Evolutionary conservation across 2,329 filamentous ascomycete genomes (phyloP), one percentile per base, ranked within the genome.

Genomic region (Neopestalotiopsis sp.): DNA sequence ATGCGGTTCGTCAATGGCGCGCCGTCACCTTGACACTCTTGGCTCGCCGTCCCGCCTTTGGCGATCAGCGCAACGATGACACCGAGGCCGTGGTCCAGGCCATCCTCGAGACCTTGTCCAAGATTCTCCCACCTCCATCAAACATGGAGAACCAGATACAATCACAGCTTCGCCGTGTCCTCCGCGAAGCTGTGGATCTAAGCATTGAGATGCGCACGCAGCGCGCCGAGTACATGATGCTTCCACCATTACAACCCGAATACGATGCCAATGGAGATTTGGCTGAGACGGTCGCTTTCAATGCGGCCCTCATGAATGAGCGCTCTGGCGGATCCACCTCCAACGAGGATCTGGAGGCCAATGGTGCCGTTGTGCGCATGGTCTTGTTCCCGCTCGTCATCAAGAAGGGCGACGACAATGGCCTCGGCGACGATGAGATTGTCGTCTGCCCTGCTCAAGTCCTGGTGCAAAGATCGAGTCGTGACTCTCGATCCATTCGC

Each of bases 131-230:
- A 10, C 96, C 96, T 12, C 95, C 96, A 5, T 88, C 89, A 66
- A 90, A 96, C 74, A 86, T 95, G 68, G 92, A 96, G 81, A 83
- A 87, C 56, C 93, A 97, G 78, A 93, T 98, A 61, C 88, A 94
- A 74, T 89, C 93, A 42, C 95, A 95, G 72, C 87, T 99, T 67
- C 92, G 92, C 75, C 94, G 93, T 74, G 94, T 99, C 65, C 90
- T 99, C 81, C 90, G 90, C 73, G 90, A 95, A 71, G 96, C 97
- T 0, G 96, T 98, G 64, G 92, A 93, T 69, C 88, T 99, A 12
- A 94, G 94, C 1, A 91, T 99, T 73, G 95, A 98, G 83, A 99
- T 99, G 96, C 94, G 96, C 78, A 97, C 92, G 17, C 96, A 99
- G 80, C 91, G 94, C 70, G 94, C 96, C 49, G 96, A 98, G 83